Conservation (phyloP, 1,284 basidiomycete species). For the Singerocomus inundabilis region DNA sequence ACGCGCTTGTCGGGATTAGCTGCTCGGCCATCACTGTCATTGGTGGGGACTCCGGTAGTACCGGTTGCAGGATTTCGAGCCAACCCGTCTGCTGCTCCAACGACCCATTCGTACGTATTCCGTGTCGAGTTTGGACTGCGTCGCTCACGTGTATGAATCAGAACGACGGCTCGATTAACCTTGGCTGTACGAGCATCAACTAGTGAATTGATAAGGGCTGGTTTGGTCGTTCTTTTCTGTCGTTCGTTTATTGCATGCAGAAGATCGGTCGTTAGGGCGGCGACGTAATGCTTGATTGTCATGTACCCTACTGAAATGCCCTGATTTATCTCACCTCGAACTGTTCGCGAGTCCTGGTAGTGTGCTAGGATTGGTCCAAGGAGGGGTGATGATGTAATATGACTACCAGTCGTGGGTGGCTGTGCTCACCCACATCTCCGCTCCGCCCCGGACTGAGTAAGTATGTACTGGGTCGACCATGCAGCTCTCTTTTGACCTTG, state of each 20-base stretch:
- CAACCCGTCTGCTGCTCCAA: not conserved
- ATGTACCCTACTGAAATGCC: too few species aligned
- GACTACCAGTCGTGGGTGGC: slow-evolving; percentile 9
- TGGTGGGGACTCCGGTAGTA: not conserved
- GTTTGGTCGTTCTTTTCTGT: too few species aligned
- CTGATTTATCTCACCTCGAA: not conserved
- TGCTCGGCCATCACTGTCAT: not conserved
- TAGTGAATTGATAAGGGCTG: too few species aligned
- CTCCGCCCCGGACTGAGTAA: not conserved
- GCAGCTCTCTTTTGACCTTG: slow-evolving; percentile 4
- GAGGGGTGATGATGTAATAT: slow-evolving; percentile 14
- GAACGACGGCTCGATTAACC: not conserved
- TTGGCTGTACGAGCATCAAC: too few species aligned
- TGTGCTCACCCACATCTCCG: slow-evolving; percentile 8
- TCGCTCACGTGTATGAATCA: too few species aligned
- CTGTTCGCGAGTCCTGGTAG: not conserved
- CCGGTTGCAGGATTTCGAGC: too few species aligned
- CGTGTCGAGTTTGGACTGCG: too few species aligned
- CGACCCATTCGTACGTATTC: not conserved
- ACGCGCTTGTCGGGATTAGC: not conserved
- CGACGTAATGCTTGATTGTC: too few species aligned
- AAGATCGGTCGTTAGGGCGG: too few species aligned
- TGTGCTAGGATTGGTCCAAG: too few species aligned
- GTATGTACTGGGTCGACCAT: not conserved
- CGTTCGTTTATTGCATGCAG: too few species aligned